Evolutionary conservation across 495 filamentous ascomycete species (phyloP).

Genomic region (Penicillium subrubescens): DNA sequence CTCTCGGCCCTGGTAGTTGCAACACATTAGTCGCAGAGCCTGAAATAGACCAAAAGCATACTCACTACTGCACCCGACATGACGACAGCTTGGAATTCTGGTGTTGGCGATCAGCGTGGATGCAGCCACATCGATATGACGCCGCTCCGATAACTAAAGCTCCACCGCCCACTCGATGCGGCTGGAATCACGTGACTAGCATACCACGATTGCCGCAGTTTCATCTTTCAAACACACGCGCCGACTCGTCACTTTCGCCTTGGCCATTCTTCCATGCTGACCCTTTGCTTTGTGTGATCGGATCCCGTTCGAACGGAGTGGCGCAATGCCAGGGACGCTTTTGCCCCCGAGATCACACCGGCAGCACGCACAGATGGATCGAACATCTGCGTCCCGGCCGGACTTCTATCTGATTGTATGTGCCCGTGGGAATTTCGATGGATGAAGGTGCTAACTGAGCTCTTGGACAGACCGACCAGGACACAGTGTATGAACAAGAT

Average conservation of each 20-base stretch:
- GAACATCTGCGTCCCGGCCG: slow-evolving; percentile 48
- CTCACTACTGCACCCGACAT: slow-evolving; percentile 64
- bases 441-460: slow-evolving; percentile 15
- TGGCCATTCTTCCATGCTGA: slow-evolving; percentile 28
- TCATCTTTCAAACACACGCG: slow-evolving; percentile 30
- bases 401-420: slow-evolving; percentile 81
- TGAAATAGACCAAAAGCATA: not conserved
- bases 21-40: slow-evolving; percentile 7
- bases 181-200: slow-evolving; percentile 31
- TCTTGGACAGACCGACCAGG: slow-evolving; percentile 68
- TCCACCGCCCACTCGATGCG: slow-evolving; percentile 34
- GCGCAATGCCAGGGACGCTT: slow-evolving; percentile 64
- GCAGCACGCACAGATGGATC: slow-evolving; percentile 53
- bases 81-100: slow-evolving; percentile 23
- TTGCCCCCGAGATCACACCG: slow-evolving; percentile 57
- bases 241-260: slow-evolving; percentile 31
- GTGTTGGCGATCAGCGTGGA: slow-evolving; percentile 19
- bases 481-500: slow-evolving; percentile 95
- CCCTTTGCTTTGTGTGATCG: slow-evolving; percentile 38
- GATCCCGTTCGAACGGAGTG: slow-evolving; percentile 48
- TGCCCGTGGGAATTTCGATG: slow-evolving; percentile 22
- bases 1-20: slow-evolving; percentile 57
- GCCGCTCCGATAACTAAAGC: slow-evolving; percentile 29
- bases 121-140: slow-evolving; percentile 38
- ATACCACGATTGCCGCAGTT: slow-evolving; percentile 34